Evolutionary conservation across 208 protist species (phyloP), one percentile per base, ranked within the genome.

Genomic region (Leishmania arabica): DNA sequence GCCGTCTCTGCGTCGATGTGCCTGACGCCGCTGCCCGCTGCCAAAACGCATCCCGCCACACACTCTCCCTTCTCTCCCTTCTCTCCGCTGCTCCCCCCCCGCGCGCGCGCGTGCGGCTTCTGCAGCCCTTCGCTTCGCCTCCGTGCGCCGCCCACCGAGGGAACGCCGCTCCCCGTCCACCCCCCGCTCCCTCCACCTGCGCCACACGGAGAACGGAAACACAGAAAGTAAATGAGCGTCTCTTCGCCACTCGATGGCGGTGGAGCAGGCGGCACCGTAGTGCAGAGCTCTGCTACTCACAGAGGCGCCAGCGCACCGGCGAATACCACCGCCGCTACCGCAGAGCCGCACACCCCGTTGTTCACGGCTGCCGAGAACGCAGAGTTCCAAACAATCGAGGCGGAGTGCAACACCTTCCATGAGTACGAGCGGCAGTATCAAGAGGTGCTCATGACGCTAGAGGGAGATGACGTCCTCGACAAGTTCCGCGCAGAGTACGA

Each of bases 401-500:
- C 62, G 34, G 89, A 96, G 69, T 91, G 90, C 77, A 81, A 77
- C n/a, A 88, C 90, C 71, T 99, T 99, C 80, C 91, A 95, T 27
- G 88, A 96, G 70, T 96, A 99, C 65, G 98, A 99, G 88, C 87
- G 92, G 45, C 92, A 99, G 81, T 99, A 99, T 85, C 96, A 99
- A 82, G 94, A 98, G 84, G 94, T 98, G 81, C 86, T 99, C 53
- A 91, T 96, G 87, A 92, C 99, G 60, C 86, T 99, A 1, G 94
- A 98, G 58, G 97, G 93, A 72, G 98, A 99, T 79, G 97, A 99
- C 51, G 86, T 96, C 37, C 91, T 99, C 0, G 97, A 99, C 79
- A 82, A 91, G 49, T 99, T 99, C 87, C 92, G 97, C 40, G 81
- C 83, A 13, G 99, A 99, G 86, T 99, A 99, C 87, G 97, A 99